Evolutionary conservation across 75 land plant genomes (phyloP), one percentile per base, ranked within the genome.

Genomic region (Larix kaempferi): DNA sequence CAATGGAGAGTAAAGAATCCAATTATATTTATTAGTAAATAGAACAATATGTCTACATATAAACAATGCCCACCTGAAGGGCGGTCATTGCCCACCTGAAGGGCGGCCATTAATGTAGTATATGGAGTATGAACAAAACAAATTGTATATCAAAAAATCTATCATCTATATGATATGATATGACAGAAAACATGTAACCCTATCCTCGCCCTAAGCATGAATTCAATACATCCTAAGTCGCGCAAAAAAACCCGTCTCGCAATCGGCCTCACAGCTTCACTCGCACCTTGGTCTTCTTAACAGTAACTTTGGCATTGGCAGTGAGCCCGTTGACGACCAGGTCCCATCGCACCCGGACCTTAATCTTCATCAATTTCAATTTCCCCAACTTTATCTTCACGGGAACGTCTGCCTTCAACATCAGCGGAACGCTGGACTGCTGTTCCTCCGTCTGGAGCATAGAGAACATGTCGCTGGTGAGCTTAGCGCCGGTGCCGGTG

Each of bases 331-430:
- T 83, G 10, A 82, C 88, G 13, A 80, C 80, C 80, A 89, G 29
- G 19, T 59, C 52, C 79, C 89, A 89, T 2, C 67, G 35, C 2
- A 81, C 87, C 72, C 65, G 75, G 60, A 81, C 49, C 26, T 41
- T 79, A 26, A 89, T 77, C 63, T 82, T 87, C 78, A 14, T 27
- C 65, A 87, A 49, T 85, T 89, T 89, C 76, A 87, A 17, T 37
- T 16, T 71, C n/a, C 89, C 91, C 2, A 89, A 60, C 77, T 84
- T 78, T 14, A 89, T 77, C 54, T 74, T 66, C 59, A 87, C 91
- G 15, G 89, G 91, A 4, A 80, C 87, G 14, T 82, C 72, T 8
- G 79, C 86, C 57, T 75, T 81, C 39, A 89, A 77, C 52, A 69
- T 59, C 77, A 89, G 35, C 0, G 88, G 91, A 14, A 89, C 77